These are phyloP conservation scores for Cryptococcus neoformans DNA, from an alignment of 1,284 basidiomycete species.

Conservation along the genomic window DNA sequence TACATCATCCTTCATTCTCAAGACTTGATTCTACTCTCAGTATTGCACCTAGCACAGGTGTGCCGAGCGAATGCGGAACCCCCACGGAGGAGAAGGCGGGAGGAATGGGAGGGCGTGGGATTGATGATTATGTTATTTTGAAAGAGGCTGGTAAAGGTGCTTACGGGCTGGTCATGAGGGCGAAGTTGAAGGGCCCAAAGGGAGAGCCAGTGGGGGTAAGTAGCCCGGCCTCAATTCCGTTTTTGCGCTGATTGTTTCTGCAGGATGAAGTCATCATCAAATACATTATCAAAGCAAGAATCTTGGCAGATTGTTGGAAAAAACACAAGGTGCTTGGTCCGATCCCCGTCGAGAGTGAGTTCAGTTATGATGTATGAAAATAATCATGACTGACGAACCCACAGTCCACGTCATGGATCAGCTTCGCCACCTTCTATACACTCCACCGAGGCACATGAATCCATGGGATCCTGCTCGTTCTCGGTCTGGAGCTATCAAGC, in stretches of 20 bases:
- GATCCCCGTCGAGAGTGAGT: slow-evolving; percentile 85
- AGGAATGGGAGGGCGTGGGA: slow-evolving; percentile 46
- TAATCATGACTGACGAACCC: too few relatives aligned
- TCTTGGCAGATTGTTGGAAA: slow-evolving; percentile 99
- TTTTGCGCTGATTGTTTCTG: background rate
- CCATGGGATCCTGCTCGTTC: slow-evolving; percentile 69
- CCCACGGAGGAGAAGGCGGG: slow-evolving; percentile 41
- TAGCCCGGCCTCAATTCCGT: slow-evolving; percentile 11
- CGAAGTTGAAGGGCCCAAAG: slow-evolving; percentile 69
- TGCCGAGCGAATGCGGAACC: slow-evolving; percentile 40
- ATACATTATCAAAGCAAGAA: slow-evolving; percentile 97
- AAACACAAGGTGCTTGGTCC: slow-evolving; percentile 91
- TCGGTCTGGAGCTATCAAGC: slow-evolving; percentile 1
- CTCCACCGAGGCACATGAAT: slow-evolving; percentile 61
- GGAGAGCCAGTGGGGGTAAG: slow-evolving; percentile 74
- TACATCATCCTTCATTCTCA: slow-evolving; percentile 17
- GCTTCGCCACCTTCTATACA: slow-evolving; percentile 72
- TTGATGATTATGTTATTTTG: slow-evolving; percentile 61
- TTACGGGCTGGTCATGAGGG: slow-evolving; percentile 93
- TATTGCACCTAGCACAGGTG: slow-evolving; percentile 40
- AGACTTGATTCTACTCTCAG: slow-evolving; percentile 36
- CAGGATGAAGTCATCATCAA: slow-evolving; percentile 78
- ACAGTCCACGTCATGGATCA: slow-evolving; percentile 82
- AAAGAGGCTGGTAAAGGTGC: slow-evolving; percentile 92
- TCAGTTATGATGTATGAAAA: background rate